Percentiles rank a stretch among this genome's conserved stretches.
Evolutionary conservation across 83 land plant genomes (phyloP).

Genomic region (Thuja plicata): DNA sequence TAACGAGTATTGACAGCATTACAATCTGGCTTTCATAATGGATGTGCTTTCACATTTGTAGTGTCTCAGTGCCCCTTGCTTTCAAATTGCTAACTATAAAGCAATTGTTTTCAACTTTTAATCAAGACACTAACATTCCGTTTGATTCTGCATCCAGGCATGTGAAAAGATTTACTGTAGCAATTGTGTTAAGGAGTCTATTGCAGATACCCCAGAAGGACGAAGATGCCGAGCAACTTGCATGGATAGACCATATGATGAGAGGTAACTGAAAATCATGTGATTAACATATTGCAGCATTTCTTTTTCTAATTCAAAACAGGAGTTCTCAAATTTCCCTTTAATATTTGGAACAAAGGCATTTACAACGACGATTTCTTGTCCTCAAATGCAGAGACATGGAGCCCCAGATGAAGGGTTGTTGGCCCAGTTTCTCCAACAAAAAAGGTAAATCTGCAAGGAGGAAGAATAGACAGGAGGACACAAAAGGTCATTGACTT

Average conservation of each 20-base stretch:
- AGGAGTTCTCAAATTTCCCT: not conserved
- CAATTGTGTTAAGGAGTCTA: conserved; percentile 2
- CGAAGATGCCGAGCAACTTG: conserved; percentile 1
- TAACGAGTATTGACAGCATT: not conserved
- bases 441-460: not conserved
- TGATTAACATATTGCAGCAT: not conserved
- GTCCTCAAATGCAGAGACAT: not conserved
- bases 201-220: conserved; percentile 5
- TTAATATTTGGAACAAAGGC: not conserved
- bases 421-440: not conserved
- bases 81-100: not conserved
- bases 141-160: not conserved
- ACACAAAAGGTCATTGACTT: not conserved
- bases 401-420: not conserved
- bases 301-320: not conserved
- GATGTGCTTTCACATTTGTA: not conserved
- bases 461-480: not conserved
- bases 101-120: not conserved
- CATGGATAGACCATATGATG: not conserved
- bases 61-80: not conserved
- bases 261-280: not conserved
- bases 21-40: not conserved
- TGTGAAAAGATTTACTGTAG: conserved; percentile 16
- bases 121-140: not conserved
- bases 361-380: not conserved